These are phyloP conservation scores for Coniochaeta ligniaria DNA, from an alignment of 2,329 filamentous ascomycete genomes.

Conservation along the genomic window DNA sequence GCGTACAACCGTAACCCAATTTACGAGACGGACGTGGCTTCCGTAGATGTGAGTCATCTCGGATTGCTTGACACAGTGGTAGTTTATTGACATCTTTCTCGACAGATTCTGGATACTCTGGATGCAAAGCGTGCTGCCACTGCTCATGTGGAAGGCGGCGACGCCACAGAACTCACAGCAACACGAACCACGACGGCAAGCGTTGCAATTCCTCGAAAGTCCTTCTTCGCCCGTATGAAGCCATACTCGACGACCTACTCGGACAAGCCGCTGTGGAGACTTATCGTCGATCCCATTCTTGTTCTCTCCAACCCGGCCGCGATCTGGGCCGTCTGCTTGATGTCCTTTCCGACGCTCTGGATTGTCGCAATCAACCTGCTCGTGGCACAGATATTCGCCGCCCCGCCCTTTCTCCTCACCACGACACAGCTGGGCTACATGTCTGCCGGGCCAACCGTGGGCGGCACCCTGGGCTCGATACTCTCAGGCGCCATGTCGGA, in stretches of 20 bases:
- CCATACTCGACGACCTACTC: slow-evolving; percentile 1
- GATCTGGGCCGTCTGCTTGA: slow-evolving; percentile 27
- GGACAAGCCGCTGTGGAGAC: slow-evolving; percentile 2
- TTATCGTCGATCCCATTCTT: slow-evolving; percentile 22
- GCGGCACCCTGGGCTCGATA: slow-evolving; percentile 24
- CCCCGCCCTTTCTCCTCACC: slow-evolving; percentile 26
- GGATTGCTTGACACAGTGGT: no score
- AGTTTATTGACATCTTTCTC: background rate
- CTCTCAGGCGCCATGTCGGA: slow-evolving; percentile 23
- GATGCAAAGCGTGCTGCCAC: background rate
- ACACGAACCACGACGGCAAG: background rate
- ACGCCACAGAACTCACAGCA: background rate
- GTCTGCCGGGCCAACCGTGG: slow-evolving; percentile 28
- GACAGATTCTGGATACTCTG: background rate
- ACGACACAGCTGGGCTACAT: slow-evolving; percentile 29
- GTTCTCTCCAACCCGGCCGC: slow-evolving; percentile 30
- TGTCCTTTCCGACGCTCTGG: slow-evolving; percentile 25
- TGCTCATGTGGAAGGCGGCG: background rate
- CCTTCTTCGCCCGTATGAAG: background rate
- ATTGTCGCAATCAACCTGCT: slow-evolving; percentile 30
- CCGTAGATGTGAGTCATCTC: background rate
- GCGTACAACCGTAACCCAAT: slow-evolving; percentile 20
- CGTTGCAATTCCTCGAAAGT: background rate
- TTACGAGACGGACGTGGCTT: background rate
- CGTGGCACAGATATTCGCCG: slow-evolving; percentile 30